These are phyloP conservation scores for Geotrichum fermentans DNA, from an alignment of 1,139 yeast species.

Conservation along the genomic window DNA sequence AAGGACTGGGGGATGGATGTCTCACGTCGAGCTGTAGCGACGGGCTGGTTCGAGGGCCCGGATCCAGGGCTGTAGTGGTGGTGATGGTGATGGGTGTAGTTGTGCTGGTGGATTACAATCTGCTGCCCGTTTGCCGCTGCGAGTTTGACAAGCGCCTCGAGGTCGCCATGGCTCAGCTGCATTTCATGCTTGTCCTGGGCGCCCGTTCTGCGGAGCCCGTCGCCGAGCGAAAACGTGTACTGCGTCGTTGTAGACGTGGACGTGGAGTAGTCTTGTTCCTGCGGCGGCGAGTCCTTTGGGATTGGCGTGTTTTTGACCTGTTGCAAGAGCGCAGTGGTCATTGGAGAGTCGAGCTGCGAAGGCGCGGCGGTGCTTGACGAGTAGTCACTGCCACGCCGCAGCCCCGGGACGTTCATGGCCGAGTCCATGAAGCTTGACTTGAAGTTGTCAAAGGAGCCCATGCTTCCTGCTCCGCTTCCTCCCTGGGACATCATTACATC, in stretches of 20 bases:
- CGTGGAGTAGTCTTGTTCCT: constrained; percentile 3
- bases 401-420: too few relatives aligned
- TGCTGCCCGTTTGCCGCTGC: constrained; percentile 59
- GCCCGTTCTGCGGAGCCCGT: neutral
- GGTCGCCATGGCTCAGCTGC: constrained; percentile 24
- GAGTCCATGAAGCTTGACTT: neutral
- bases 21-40: too few relatives aligned
- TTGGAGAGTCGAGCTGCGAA: constrained; percentile 8
- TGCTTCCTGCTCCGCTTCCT: too few relatives aligned
- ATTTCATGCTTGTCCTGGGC: neutral
- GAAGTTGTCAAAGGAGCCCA: too few relatives aligned
- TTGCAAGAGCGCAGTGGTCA: constrained; percentile 7
- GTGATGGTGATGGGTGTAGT: constrained; percentile 48
- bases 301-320: constrained; percentile 7
- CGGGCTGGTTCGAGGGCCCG: neutral
- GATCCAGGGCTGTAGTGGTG: constrained; percentile 11
- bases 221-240: constrained; percentile 17
- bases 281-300: too few relatives aligned
- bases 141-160: constrained; percentile 41
- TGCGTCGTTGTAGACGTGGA: constrained; percentile 15
- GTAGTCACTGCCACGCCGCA: constrained; percentile 8
- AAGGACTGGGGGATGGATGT: neutral
- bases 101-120: constrained; percentile 78
- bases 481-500: too few relatives aligned
- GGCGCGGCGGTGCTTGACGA: constrained; percentile 8